Evolutionary conservation across 768 basidiomycete genomes (phyloP), one percentile per base, ranked within the genome.

Genomic region (Psilocybe cubensis): DNA sequence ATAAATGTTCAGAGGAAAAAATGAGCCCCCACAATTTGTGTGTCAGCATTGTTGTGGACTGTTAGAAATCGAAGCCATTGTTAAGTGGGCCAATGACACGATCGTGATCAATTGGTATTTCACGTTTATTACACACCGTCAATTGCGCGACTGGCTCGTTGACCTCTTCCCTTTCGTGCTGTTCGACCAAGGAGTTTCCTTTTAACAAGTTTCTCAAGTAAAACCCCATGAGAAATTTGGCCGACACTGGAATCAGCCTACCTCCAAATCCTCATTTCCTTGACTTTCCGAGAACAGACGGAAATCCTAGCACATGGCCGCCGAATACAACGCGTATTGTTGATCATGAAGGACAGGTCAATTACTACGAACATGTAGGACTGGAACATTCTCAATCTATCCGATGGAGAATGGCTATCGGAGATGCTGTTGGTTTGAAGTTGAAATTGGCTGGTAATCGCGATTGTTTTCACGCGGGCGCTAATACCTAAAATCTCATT

Each of bases 241-340:
- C 70, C 20, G 72, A 70, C 5, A 63, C 63, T 23, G 10, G 40
- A 0, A 25, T 68, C 8, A 53, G 49, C 17, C 66, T 89, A 21
- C 86, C 87, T n/a, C 48, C 69, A 8, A 79, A 87, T 59, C 77
- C 86, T 0, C 63, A 73, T 0, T 88, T 72, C 67, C 62, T 91
- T 14, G 83, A 86, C 33, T 90, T 92, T 57, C 70, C 75, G 21
- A 69, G 82, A 33, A 80, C 84, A 0, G 91, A 94, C 54, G 91
- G 89, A 14, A 75, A 83, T 55, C 29, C 68, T 1, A 49, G 51
- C 2, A 71, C 71, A 17, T 88, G 86, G 83, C 91, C 91, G 1
- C 69, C 66, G 17, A 84, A 87, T 53, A 87, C 81, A 3, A 77
- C 74, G 11, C 74, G 76, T 54, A 61, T 75, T 6, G 77, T 89